Evolutionary conservation across 139 green algal species (phyloP).

Genomic region (Asterochloris sp.): DNA sequence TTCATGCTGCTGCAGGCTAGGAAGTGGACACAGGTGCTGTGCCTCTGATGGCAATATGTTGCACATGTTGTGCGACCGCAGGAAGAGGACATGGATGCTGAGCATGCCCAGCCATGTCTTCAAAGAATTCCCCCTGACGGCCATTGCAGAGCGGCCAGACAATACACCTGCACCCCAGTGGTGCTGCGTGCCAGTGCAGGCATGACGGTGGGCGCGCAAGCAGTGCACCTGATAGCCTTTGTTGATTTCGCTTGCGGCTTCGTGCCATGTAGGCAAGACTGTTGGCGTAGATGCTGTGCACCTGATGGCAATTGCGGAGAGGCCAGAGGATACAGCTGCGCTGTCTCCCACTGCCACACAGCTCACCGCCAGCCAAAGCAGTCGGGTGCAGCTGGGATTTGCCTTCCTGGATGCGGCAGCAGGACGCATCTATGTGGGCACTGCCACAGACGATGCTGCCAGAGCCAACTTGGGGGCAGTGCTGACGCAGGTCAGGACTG

Average conservation of each 20-base stretch:
- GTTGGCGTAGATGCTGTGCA: constrained; percentile 30
- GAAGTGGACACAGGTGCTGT: no score
- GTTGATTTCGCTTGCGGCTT: not conserved
- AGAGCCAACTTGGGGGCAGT: constrained; percentile 34
- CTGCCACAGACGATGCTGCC: constrained; percentile 31
- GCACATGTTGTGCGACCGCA: no score
- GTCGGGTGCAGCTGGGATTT: constrained; percentile 31
- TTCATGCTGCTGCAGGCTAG: no score
- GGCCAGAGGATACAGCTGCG: not conserved
- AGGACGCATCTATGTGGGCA: constrained; percentile 38
- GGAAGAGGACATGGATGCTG: no score
- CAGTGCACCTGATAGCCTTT: not conserved
- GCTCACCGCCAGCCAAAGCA: not conserved
- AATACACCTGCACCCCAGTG: no score
- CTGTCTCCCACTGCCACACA: not conserved
- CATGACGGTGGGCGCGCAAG: not conserved
- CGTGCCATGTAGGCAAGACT: not conserved
- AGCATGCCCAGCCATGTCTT: no score
- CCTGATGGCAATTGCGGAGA: constrained; percentile 30
- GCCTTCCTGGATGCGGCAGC: constrained; percentile 50
- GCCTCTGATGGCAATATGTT: no score
- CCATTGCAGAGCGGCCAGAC: no score
- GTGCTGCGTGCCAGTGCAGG: no score
- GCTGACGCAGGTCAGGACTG: constrained; percentile 32
- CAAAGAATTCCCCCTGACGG: no score